These are phyloP conservation scores for Zasmidium cellare DNA, from an alignment of 2,329 filamentous ascomycete genomes.

Conservation along the genomic window DNA sequence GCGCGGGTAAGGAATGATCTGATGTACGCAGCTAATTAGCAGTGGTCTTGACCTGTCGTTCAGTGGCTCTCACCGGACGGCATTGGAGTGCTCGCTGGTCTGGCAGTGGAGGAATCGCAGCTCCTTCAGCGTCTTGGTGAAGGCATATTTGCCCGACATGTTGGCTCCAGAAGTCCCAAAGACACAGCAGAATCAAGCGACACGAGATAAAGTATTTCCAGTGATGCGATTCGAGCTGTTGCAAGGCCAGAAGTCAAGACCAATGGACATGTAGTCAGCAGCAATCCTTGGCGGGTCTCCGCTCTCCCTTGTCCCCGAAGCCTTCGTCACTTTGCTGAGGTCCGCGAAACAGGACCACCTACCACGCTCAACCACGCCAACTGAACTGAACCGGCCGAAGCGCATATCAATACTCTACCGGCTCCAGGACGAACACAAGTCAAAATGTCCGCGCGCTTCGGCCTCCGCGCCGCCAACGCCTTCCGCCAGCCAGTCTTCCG, in stretches of 20 bases:
- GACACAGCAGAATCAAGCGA: not conserved
- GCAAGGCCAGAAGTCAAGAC: too few relatives aligned
- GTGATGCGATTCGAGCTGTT: not conserved
- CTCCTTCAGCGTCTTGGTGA: constrained; percentile 86
- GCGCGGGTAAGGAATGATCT: constrained; percentile 88
- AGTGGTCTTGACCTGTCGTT: not conserved
- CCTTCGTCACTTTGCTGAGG: not conserved
- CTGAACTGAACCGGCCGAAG: constrained; percentile 41
- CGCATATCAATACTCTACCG: constrained; percentile 43
- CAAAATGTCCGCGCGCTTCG: constrained; percentile 57
- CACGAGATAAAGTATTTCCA: not conserved
- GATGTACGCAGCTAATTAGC: constrained; percentile 5
- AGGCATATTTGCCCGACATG: constrained; percentile 94
- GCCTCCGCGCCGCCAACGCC: constrained; percentile 57
- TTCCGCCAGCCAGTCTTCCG: constrained; percentile 57
- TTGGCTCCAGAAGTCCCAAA: not conserved
- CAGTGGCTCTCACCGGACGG: constrained; percentile 65
- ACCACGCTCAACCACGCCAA: not conserved
- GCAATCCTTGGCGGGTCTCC: constrained; percentile 39
- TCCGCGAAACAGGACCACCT: constrained; percentile 1
- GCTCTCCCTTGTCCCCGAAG: constrained; percentile 14
- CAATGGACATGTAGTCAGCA: not conserved
- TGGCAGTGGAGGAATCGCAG: constrained; percentile 97
- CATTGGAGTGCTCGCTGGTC: constrained; percentile 84
- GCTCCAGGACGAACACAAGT: not conserved